Evolutionary conservation across 2,329 filamentous ascomycete species (phyloP), one percentile per base, ranked within the genome.

Genomic region (Ceratocystis albifundus): DNA sequence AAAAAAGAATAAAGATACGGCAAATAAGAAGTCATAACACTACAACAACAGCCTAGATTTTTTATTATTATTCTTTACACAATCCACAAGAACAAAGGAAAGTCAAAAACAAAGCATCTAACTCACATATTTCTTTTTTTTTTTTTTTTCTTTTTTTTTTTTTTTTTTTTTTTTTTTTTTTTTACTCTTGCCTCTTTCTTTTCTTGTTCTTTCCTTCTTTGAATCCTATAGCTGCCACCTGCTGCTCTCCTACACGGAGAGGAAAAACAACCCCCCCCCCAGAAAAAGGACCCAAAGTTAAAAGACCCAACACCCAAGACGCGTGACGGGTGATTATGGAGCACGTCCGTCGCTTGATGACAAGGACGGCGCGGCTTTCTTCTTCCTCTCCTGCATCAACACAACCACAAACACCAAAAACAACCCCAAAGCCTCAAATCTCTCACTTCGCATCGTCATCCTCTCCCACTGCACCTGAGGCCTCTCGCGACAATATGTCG

Each of bases 281-380:
- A 3, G 15, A 41, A 41, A 41, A 41, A 41, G 36, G 36, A 15
- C 36, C 36, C 36, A 41, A 41, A 41, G 36, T 10, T 41, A 15
- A 41, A 41, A 10, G n/a, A n/a, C n/a, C n/a, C n/a, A n/a, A n/a
- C n/a, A 41, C 53, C 53, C 61, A n/a, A 45, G 61, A 63, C 61
- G 63, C 48, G 63, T 55, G 63, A 53, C 63, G 48, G 46, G 36
- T 62, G 61, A 62, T 41, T 57, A 65, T 65, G 63, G 48, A 65
- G 63, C 63, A 65, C 48, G 63, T 65, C 63, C 63, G 63, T 55
- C 46, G 63, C 46, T 45, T 65, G 48, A 57, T 65, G 48, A 65
- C 45, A 7, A 65, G 48, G 41, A 65, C 53, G 48, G 53, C 36
- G 48, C 48, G 63, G 48, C 63, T 45, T 65, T 65, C 53, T 50